Percentiles rank a stretch among this genome's conserved stretches.
Conservation (phyloP, 345 rosid species). For the Populus nigra region DNA sequence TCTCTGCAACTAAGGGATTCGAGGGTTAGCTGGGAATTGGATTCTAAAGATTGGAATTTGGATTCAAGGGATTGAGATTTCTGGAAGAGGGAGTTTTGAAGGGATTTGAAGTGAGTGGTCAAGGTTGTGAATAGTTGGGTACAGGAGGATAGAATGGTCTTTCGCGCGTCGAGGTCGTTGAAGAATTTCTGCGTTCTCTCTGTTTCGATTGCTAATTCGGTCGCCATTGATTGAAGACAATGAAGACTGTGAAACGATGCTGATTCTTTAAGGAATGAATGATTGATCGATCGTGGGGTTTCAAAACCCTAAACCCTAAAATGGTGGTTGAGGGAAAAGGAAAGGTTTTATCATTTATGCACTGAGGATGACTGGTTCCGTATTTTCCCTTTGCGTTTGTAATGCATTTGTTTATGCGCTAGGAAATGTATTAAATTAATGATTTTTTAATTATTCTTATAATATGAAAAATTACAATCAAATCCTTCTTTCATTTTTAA, state of each 20-base stretch:
- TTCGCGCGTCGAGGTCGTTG: constrained; percentile 42
- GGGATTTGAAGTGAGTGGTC: constrained; percentile 43
- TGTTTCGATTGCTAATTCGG: constrained; percentile 22
- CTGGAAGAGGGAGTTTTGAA: constrained; percentile 33
- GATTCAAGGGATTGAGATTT: constrained; percentile 43
- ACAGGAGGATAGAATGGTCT: constrained; percentile 40
- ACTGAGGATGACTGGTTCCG: too few species aligned
- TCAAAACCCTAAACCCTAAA: constrained; percentile 8
- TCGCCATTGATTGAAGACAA: constrained; percentile 18
- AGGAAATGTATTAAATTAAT: too few species aligned
- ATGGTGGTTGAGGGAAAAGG: too few species aligned
- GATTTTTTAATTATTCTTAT: too few species aligned
- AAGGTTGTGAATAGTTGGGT: constrained; percentile 41
- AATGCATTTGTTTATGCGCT: too few species aligned
- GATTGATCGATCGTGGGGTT: background rate
- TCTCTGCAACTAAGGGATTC: constrained; percentile 36
- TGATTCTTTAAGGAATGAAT: background rate
- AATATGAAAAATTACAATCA: too few species aligned
- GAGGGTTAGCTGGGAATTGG: constrained; percentile 29
- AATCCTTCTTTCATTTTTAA: too few species aligned
- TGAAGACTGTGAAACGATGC: background rate
- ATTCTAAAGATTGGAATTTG: constrained; percentile 37
- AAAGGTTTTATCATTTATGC: too few species aligned
- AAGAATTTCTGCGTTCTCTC: constrained; percentile 42
- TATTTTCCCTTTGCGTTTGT: too few species aligned